Base-by-base conservation (phyloP, 2,329 filamentous ascomycete genomes). In the Neonectria hederae region DNA sequence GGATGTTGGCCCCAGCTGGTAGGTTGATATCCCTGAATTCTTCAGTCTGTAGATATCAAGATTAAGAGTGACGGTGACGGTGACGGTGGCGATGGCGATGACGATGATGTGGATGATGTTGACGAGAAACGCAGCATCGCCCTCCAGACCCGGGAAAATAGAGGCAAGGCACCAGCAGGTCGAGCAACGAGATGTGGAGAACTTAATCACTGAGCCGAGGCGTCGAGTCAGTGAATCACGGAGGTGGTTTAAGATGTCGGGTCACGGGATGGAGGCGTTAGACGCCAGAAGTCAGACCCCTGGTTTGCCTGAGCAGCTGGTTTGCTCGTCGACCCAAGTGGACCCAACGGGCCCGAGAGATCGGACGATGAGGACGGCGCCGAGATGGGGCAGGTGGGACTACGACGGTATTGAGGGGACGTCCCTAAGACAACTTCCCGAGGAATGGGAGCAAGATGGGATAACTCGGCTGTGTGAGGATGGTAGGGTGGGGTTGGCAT, bases 311-410 rank as follows among this genome's bases (percentile, higher is more conserved):
- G 38, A 9, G 8, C 38, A 42, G 65, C 65, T 67, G 68, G 69
- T 65, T 70, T 69, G 65, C 63, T 63, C 68, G 49, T 69, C 59
- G 64, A 64, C 56, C 61, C 59, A 68, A 65, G 70, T 73, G 71
- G 71, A 72, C 71, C 71, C 70, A 73, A 73, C 70, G 71, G 64
- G 62, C 63, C 69, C 67, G 67, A 71, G 65, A 62, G 62, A 72
- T 73, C 70, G 71, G 71, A 73, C 58, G 71, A 74, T 74, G 67
- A 70, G 59, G 59, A 63, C 64, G 71, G 70, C 68, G 69, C 70
- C 69, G 69, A 62, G 64, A 69, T 70, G 69, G 70, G 59, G 56
- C 59, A 53, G 35, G 68, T 69, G 61, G 68, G 63, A 63, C 59
- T 49, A 32, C 26, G 26, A 26, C 43, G 43, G 24, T 30, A 28